phyloP scores from a whole-genome alignment of 2,329 filamentous ascomycete species.

The Fonsecaea multimorphosa region DNA sequence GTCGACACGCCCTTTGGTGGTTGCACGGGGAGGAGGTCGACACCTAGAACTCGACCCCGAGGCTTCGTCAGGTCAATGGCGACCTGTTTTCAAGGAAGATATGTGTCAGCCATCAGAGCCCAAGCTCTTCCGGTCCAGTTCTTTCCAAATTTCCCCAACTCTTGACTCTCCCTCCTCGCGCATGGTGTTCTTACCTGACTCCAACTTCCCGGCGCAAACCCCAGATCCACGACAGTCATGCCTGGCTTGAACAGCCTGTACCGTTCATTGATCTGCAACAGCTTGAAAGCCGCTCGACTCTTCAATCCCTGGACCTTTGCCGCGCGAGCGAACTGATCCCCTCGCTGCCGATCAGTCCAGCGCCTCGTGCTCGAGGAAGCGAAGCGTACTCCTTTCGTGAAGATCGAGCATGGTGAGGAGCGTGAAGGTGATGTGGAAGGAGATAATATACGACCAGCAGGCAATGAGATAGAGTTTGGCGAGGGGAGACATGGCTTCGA shows the following conservation, averaged over 20 bases:
- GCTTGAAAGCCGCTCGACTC: slow-evolving; percentile 90
- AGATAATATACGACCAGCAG: slow-evolving; percentile 39
- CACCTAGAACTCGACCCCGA: slow-evolving; percentile 79
- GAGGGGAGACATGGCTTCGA: slow-evolving; percentile 33
- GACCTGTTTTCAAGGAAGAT: slow-evolving; percentile 62
- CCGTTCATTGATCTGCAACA: slow-evolving; percentile 85
- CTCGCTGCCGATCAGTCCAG: slow-evolving; percentile 81
- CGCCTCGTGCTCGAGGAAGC: slow-evolving; percentile 30
- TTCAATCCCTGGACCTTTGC: slow-evolving; percentile 82
- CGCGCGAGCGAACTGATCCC: slow-evolving; percentile 73
- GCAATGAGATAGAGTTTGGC: slow-evolving; percentile 39
- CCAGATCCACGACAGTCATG: slow-evolving; percentile 88
- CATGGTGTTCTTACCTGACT: slow-evolving; percentile 60
- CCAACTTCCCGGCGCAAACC: slow-evolving; percentile 79
- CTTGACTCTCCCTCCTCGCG: not conserved
- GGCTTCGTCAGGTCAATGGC: slow-evolving; percentile 79
- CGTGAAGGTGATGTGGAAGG: slow-evolving; percentile 35
- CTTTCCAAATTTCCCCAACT: not conserved
- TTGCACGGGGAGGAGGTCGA: slow-evolving; percentile 91
- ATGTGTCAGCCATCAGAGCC: slow-evolving; percentile 8
- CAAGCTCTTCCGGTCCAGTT: too few species aligned
- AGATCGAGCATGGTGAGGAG: slow-evolving; percentile 28
- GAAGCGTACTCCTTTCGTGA: slow-evolving; percentile 13
- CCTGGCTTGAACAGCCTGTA: slow-evolving; percentile 78
- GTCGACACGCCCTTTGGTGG: slow-evolving; percentile 91